Base-by-base conservation (phyloP, 345 rosid genomes). In the Atalantia buxifolia region DNA sequence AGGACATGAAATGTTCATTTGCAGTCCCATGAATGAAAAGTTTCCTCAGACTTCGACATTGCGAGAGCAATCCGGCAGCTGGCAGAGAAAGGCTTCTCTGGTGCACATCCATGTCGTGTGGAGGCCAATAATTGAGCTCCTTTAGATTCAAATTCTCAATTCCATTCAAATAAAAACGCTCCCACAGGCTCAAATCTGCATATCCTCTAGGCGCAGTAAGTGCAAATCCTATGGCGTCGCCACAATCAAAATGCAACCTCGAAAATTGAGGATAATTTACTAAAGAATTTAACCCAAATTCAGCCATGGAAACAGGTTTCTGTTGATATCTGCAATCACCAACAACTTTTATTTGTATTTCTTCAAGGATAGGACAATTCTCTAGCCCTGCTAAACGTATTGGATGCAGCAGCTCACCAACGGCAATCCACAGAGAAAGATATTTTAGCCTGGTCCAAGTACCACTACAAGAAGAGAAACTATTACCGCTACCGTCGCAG, bases 21-120 rank as follows among this genome's bases (percentile, higher is more conserved):
- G 95, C 98, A 0, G 99, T 97, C 69, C 99, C 98, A 42, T 94
- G 98, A 24, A 97, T 93, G 83, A 94, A 92, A 33, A 97, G 91
- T 87, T 90, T 94, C 90, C 99, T 89, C 59, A 94, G 75, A 7
- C 85, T 74, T 7, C 71, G 68, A 62, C 98, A 92, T 48, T 89
- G 87, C 9, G 86, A 87, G 7, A 94, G 91, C 79, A 97, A 79
- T 10, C 89, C 99, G 2, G 92, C 98, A 18, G 87, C 97, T 1
- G 95, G 93, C 22, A 92, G 89, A 1, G 94, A 87, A 18, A 97
- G 84, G 77, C 92, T 90, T 82, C 99, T 89, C 36, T 89, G 98
- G 76, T 93, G 92, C 22, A 94, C 98, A 4, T 91, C 98, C 81
- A 89, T 82, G 69, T 94, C 99, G 24, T 93, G 98, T 0, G 98